These are phyloP conservation scores for Parachaetomium inaequale DNA, from an alignment of 495 filamentous ascomycete genomes.

Conservation along the genomic window DNA sequence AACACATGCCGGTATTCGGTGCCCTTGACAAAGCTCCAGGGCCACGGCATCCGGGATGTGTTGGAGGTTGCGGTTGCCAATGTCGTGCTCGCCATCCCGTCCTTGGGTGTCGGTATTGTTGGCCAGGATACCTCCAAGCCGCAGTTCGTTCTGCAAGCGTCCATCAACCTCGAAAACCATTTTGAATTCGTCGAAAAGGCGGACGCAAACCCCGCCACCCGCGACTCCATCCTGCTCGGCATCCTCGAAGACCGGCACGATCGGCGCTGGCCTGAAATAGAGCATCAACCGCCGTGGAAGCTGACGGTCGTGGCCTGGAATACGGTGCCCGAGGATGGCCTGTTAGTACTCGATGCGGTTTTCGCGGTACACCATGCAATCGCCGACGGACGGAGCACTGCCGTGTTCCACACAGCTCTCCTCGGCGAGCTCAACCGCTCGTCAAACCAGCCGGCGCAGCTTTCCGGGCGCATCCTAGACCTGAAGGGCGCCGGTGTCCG, in stretches of 20 bases:
- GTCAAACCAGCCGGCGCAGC: conserved; percentile 4
- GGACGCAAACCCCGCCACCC: neutral
- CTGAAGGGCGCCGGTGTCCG: neutral
- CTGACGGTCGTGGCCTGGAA: conserved; percentile 25
- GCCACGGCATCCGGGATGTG: neutral
- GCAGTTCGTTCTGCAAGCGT: conserved; percentile 27
- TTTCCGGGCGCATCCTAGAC: conserved; percentile 17
- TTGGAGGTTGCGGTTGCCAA: conserved; percentile 31
- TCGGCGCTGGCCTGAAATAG: conserved; percentile 22
- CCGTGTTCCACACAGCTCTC: conserved; percentile 33
- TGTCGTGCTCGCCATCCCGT: conserved; percentile 31
- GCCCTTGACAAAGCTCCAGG: conserved; percentile 6
- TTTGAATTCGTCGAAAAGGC: conserved; percentile 24
- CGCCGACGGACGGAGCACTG: conserved; percentile 35
- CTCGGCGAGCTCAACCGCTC: conserved; percentile 26
- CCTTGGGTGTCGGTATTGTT: conserved; percentile 32
- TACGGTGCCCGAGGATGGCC: neutral
- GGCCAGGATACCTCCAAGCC: conserved; percentile 30
- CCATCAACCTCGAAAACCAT: conserved; percentile 31
- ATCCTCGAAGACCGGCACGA: conserved; percentile 29
- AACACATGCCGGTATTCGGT: conserved; percentile 34
- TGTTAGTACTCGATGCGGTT: conserved; percentile 27
- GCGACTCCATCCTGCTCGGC: conserved; percentile 20
- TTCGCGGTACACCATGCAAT: conserved; percentile 37
- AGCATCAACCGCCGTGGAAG: conserved; percentile 33